Evolutionary conservation across 768 basidiomycete genomes (phyloP).

Genomic region (Mycena haematopus): DNA sequence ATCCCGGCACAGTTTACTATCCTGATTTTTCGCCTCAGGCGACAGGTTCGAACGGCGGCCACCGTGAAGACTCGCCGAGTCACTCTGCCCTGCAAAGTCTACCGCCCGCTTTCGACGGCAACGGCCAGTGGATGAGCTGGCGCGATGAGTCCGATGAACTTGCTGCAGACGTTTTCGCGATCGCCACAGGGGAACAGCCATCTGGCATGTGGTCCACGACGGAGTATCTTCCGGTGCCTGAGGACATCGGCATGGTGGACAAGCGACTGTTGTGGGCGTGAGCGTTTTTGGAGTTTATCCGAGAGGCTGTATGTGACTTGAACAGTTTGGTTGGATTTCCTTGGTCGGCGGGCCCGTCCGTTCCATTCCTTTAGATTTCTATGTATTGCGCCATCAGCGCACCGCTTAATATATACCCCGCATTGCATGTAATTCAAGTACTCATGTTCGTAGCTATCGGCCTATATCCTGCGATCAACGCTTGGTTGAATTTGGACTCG

Average conservation of each 20-base stretch:
- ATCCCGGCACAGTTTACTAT: not conserved
- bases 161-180: not conserved
- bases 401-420: too few relatives aligned
- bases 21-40: not conserved
- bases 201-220: not conserved
- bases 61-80: not conserved
- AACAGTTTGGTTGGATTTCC: too few relatives aligned
- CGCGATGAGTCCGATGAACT: constrained; percentile 13
- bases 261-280: constrained; percentile 16
- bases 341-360: too few relatives aligned
- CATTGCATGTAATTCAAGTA: too few relatives aligned
- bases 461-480: too few relatives aligned
- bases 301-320: too few relatives aligned
- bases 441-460: too few relatives aligned
- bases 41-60: not conserved
- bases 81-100: not conserved
- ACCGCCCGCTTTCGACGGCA: not conserved
- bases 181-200: constrained; percentile 12
- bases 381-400: too few relatives aligned
- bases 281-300: not conserved
- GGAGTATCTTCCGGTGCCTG: constrained; percentile 1
- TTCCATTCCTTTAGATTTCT: too few relatives aligned
- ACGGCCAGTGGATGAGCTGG: constrained; percentile 10
- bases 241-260: constrained; percentile 12
- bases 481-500: too few relatives aligned